Base-by-base conservation (phyloP, 352 stramenopile species). In the Globisporangium uncinulatum region DNA sequence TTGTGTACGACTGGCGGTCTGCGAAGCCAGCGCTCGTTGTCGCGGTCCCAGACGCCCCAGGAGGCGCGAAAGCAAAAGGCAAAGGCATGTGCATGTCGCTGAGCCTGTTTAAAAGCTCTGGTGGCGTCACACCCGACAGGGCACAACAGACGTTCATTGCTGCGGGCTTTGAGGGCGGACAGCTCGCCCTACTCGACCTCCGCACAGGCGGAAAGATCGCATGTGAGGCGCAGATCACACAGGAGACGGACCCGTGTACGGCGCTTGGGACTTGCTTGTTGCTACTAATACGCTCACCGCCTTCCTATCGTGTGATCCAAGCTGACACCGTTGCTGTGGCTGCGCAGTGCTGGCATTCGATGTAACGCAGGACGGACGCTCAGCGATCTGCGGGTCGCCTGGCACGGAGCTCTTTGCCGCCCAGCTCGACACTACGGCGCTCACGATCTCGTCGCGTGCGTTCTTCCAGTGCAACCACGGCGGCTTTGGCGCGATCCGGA, bases 341-440 rank as follows among this genome's bases (percentile, higher is more conserved):
- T 44, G 56, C 6, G 43, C 41, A 91, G 83, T 92, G 52, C 71
- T 92, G 9, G 76, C 79, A 9, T 86, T 89, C 15, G 83, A 92
- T 44, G 61, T 89, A n/a, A 71, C 75, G 14, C 56, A 56, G 9
- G 75, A 90, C 49, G 78, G 77, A 4, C 57, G 59, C 36, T 72
- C 70, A 9, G 66, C 72, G 21, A 76, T 92, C 51, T 89, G 80
- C 46, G 83, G 79, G 1, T 89, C 78, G 7, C 80, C 79, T 3
- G 70, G 73, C 6, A 67, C 86, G 46, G 68, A 87, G 39, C 58
- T 91, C 32, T 79, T 76, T 20, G 34, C 59, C 19, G 59, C 74
- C 11, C 64, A 61, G 7, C 74, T 93, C 47, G 71, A 93, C 42
- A 70, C 66, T 19, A 46, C 53, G 9, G 61, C 70, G 21, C 62